Evolutionary conservation across 2,329 filamentous ascomycete species (phyloP), one percentile per base, ranked within the genome.

Genomic region (Pyricularia sp.): DNA sequence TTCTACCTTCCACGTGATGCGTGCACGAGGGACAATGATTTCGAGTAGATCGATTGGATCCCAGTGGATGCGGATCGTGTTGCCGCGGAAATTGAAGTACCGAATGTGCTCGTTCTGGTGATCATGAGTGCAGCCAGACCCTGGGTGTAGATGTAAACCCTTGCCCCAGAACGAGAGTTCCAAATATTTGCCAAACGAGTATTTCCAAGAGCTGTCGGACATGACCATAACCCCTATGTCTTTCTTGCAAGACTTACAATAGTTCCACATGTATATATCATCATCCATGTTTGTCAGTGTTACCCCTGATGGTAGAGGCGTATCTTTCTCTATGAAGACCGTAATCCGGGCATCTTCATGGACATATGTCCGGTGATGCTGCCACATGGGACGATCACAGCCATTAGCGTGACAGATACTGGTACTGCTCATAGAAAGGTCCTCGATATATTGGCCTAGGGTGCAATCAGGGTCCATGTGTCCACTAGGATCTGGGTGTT

Each of bases 161-260:
- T 86, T 89, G 72, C 93, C 93, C 93, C 93, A 99, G 75, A 97
- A 97, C 2, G 93, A 92, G 22, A 99, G 80, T 75, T 99, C 94
- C n/a, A 99, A 81, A 71, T 97, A 99, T 75, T 99, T 99, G 12
- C 91, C 94, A 72, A 99, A 96, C 0, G 94, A 99, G 74, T 99
- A 99, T 74, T 96, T 97, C 90, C 92, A 99, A 0, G 93, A 96
- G 70, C 87, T 92, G 65, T 92, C 87, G 0, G 93, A 97, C 91
- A 99, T 97, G 35, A 88, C 87, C 69, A 90, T 89, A 62, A 93
- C 87, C 53, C 91, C 90, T 0, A 93, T 96, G 73, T 97, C 93
- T 69, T 91, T 91, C 64, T 90, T 88, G 75, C 96, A 99, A 33
- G 90, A 82, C 71, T 96, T 94, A 78, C 94, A 99, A 70, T 89